phyloP scores from a whole-genome alignment of 2,329 filamentous ascomycete genomes.

The Arthrobotrys sinensis region DNA sequence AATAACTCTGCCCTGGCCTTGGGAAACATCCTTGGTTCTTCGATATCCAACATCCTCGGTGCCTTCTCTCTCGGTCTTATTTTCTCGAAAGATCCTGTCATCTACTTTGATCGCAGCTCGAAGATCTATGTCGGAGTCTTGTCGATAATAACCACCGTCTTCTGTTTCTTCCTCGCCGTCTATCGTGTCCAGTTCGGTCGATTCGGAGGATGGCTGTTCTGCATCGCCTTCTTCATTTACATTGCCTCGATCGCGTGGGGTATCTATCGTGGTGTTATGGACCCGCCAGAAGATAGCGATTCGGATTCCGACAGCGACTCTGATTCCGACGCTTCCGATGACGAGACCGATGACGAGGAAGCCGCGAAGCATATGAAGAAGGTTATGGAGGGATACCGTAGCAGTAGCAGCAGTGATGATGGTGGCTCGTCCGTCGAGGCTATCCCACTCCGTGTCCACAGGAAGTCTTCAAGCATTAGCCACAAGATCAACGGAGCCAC shows the following conservation, averaged over 20 bases:
- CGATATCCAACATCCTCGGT: constrained; percentile 73
- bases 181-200: constrained; percentile 66
- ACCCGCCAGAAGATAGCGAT: constrained; percentile 69
- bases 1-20: constrained; percentile 70
- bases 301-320: constrained; percentile 68
- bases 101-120: constrained; percentile 70
- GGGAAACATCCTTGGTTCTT: constrained; percentile 73
- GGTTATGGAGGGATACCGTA: constrained; percentile 52
- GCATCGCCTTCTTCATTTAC: constrained; percentile 69
- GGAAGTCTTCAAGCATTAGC: constrained; percentile 50
- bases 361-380: constrained; percentile 56
- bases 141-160: constrained; percentile 68
- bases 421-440: constrained; percentile 51
- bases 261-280: constrained; percentile 69
- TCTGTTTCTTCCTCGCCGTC: constrained; percentile 67
- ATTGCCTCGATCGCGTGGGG: constrained; percentile 69
- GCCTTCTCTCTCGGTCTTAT: constrained; percentile 73
- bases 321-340: constrained; percentile 64
- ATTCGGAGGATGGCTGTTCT: constrained; percentile 67
- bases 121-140: constrained; percentile 70
- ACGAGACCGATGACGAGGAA: constrained; percentile 63
- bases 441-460: constrained; percentile 48
- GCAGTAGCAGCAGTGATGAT: constrained; percentile 58
- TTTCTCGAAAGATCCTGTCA: constrained; percentile 66
- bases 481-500: constrained; percentile 36